A percentile compares a stretch with the other conserved stretches of the same genome.
phyloP scores from a whole-genome alignment of 2,329 filamentous ascomycete species.

The Hymenoscyphus albidus region DNA sequence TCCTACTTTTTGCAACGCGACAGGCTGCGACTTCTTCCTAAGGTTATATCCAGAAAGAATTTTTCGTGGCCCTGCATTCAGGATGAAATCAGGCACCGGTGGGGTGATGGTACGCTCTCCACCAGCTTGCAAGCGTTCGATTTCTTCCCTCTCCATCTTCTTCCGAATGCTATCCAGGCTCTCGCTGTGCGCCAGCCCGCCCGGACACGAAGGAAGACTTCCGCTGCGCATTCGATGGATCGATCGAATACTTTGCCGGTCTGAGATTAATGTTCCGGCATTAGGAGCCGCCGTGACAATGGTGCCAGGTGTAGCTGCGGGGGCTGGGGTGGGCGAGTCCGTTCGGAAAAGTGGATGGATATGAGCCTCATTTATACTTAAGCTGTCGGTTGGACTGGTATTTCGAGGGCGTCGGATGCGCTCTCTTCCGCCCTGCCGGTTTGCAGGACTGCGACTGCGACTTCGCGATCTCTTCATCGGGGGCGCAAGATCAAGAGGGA shows the following conservation, averaged over 20 bases:
- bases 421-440: slow-evolving; percentile 19
- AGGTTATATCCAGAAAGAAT: slow-evolving; percentile 46
- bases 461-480: slow-evolving; percentile 37
- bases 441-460: slow-evolving; percentile 33
- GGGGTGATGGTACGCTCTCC: slow-evolving; percentile 52
- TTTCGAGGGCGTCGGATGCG: slow-evolving; percentile 15
- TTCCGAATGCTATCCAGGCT: slow-evolving; percentile 44
- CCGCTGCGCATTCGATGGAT: slow-evolving; percentile 53
- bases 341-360: slow-evolving; percentile 77
- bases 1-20: slow-evolving; percentile 24
- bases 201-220: slow-evolving; percentile 49
- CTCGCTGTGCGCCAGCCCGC: slow-evolving; percentile 49
- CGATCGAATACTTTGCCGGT: slow-evolving; percentile 48
- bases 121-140: slow-evolving; percentile 20
- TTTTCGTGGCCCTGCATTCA: slow-evolving; percentile 49
- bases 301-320: slow-evolving; percentile 64
- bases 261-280: slow-evolving; percentile 60
- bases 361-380: slow-evolving; percentile 54
- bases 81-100: slow-evolving; percentile 58
- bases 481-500: slow-evolving; percentile 53
- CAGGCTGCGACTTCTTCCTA: slow-evolving; percentile 26
- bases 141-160: slow-evolving; percentile 31
- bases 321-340: slow-evolving; percentile 64
- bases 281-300: slow-evolving; percentile 67
- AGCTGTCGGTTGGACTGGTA: slow-evolving; percentile 36